Evolutionary conservation across 2,329 filamentous ascomycete genomes (phyloP).

Genomic region (Pseudopyrenochaeta lycopersici): DNA sequence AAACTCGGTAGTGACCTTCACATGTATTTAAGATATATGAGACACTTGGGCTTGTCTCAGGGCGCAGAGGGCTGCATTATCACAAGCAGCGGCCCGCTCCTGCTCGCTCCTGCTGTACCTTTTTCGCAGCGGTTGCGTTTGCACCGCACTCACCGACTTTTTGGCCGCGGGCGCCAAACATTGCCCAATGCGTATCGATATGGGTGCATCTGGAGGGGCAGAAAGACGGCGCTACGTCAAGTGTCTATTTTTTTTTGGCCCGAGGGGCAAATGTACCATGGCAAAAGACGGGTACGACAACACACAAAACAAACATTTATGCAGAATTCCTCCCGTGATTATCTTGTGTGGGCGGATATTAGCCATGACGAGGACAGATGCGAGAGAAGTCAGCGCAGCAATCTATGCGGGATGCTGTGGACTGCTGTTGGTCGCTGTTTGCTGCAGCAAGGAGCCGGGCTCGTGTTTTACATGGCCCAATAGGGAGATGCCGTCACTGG

Average conservation of each 20-base stretch:
- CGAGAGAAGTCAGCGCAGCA: slow-evolving; percentile 24
- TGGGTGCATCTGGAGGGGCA: slow-evolving; percentile 36
- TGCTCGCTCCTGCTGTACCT: slow-evolving; percentile 24
- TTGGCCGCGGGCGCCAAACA: slow-evolving; percentile 31
- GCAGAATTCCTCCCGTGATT: slow-evolving; percentile 2
- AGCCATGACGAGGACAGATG: slow-evolving; percentile 27
- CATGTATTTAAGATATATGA: slow-evolving; percentile 13
- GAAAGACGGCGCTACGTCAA: slow-evolving; percentile 35
- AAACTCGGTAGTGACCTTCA: background rate
- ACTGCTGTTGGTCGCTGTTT: slow-evolving; percentile 31
- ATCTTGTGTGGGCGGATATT: slow-evolving; percentile 19
- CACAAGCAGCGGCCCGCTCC: slow-evolving; percentile 33
- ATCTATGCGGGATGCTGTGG: slow-evolving; percentile 34
- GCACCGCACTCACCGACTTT: slow-evolving; percentile 48
- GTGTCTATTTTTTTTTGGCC: slow-evolving; percentile 4
- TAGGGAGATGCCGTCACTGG: slow-evolving; percentile 21
- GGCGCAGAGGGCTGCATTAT: slow-evolving; percentile 24
- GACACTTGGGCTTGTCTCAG: slow-evolving; percentile 19
- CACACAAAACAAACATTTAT: background rate
- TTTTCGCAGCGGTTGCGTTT: slow-evolving; percentile 39
- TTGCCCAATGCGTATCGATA: slow-evolving; percentile 40
- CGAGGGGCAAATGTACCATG: slow-evolving; percentile 27
- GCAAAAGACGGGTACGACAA: slow-evolving; percentile 2
- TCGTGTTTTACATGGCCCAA: slow-evolving; percentile 39
- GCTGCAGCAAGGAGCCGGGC: slow-evolving; percentile 33